Evolutionary conservation across 2,329 filamentous ascomycete species (phyloP), one percentile per base, ranked within the genome.

Genomic region (Coleophoma crateriformis): DNA sequence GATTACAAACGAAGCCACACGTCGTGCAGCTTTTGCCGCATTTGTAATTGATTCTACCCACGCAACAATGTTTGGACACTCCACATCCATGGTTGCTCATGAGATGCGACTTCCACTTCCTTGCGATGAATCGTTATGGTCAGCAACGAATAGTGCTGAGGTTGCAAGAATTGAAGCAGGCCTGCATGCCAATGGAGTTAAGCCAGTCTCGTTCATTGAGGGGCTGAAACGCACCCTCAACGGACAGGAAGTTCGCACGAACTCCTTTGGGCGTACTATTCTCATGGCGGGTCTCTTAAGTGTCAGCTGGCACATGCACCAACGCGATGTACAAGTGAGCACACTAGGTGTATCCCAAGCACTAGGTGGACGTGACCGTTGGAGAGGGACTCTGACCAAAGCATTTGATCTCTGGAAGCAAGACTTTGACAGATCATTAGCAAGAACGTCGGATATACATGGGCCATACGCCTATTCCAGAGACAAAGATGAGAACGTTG

Each of bases 301-400:
- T 58, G 90, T 97, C 32, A 94, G 88, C 63, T 97, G 90, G 89
- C 92, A 97, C 67, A 92, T 97, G 87, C 94, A 95, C 64, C 91
- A 97, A 66, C 82, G 92, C 62, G 94, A 97, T 65, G 78, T 96
- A 13, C 92, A 96, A 70, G 87, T 96, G 51, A 92, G 85, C 64
- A 90, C 90, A 1, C 77, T 97, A 0, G 90, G 81, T 12, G 88
- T 91, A 11, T 82, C 83, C 0, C 83, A 86, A 58, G 85, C 89
- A 0, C 78, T 96, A 1, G 92, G 92, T 3, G 90, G 87, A 3
- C 84, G 90, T 17, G 90, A 95, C 64, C 92, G 92, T 65, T 97
- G 94, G 94, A 84, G 91, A 48, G 82, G 84, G 8, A 85, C 89
- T 4, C 74, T 99, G 33, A 90, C 90, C 1, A 80, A 85, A 48